A percentile compares a stretch with the other conserved stretches of the same genome.
Evolutionary conservation across 768 basidiomycete species (phyloP).

Genomic region (Grammothele lineata): DNA sequence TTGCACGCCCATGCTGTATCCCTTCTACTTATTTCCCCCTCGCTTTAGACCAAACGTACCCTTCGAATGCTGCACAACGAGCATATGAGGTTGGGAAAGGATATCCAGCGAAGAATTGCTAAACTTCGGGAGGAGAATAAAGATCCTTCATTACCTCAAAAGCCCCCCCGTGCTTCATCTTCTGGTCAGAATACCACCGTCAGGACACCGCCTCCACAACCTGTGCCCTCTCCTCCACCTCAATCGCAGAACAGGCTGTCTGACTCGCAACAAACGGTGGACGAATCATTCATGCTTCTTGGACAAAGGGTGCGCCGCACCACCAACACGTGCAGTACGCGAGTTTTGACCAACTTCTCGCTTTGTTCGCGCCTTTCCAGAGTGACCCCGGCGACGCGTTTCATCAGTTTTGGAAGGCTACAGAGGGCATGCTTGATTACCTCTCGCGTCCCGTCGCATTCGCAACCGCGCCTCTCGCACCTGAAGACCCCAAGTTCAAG

Average conservation of each 20-base stretch:
- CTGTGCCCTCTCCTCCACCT: constrained; percentile 39
- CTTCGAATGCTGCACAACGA: constrained; percentile 72
- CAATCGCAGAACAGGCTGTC: constrained; percentile 43
- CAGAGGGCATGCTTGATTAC: constrained; percentile 83
- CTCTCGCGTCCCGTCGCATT: constrained; percentile 83
- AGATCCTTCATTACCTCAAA: constrained; percentile 72
- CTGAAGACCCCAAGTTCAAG: constrained; percentile 28
- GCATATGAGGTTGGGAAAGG: constrained; percentile 65
- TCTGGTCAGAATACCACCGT: constrained; percentile 13
- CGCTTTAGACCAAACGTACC: constrained; percentile 66
- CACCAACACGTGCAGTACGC: too few species aligned
- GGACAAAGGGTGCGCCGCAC: constrained; percentile 67
- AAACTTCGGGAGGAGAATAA: constrained; percentile 73
- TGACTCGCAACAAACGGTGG: constrained; percentile 55
- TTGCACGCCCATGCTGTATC: not conserved
- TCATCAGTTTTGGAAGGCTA: constrained; percentile 85
- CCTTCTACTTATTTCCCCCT: not conserved
- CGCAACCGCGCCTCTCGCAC: constrained; percentile 69
- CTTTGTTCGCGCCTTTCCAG: constrained; percentile 7
- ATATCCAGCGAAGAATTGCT: constrained; percentile 65
- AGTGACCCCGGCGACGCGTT: constrained; percentile 79
- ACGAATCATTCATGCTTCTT: constrained; percentile 87
- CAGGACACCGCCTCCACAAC: constrained; percentile 23
- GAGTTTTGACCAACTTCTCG: not conserved
- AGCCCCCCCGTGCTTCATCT: constrained; percentile 31